Evolutionary conservation across 371 early-diverging fungal genomes (phyloP).

Genomic region (Quaeritorhiza haematococci): DNA sequence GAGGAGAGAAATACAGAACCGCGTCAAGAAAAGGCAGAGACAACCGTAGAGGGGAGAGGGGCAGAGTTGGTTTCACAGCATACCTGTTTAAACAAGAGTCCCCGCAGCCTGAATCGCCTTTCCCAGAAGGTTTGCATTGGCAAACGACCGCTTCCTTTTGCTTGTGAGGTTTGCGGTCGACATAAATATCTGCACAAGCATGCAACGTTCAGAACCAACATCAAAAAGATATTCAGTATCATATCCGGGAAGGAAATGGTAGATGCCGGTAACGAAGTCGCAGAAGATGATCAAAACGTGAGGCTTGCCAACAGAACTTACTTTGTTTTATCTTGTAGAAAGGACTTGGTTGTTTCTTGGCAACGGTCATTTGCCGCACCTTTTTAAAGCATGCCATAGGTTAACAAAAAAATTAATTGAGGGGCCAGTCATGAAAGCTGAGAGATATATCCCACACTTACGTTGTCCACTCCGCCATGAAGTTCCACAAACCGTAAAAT

Average conservation of each 20-base stretch:
- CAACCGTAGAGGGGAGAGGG: no score
- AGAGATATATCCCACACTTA: slow-evolving; percentile 6
- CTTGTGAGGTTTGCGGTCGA: slow-evolving; percentile 60
- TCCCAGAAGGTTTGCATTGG: slow-evolving; percentile 55
- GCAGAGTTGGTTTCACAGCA: no score
- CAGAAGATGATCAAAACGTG: background rate
- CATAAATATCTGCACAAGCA: slow-evolving; percentile 57
- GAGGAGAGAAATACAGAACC: slow-evolving; percentile 8
- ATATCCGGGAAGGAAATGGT: background rate
- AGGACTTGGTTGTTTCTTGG: slow-evolving; percentile 14
- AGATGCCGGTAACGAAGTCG: background rate
- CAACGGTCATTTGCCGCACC: background rate
- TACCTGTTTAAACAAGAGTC: slow-evolving; percentile 73
- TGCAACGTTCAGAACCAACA: background rate
- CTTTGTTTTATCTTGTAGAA: slow-evolving; percentile 29
- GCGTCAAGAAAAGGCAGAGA: background rate
- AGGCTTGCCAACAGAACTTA: slow-evolving; percentile 4
- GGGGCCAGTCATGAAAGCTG: background rate
- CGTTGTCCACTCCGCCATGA: slow-evolving; percentile 15
- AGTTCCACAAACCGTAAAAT: slow-evolving; percentile 16
- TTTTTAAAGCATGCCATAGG: background rate
- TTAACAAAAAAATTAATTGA: background rate
- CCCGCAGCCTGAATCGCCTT: slow-evolving; percentile 58
- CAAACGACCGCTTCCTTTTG: slow-evolving; percentile 49
- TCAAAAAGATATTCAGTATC: background rate